Evolutionary conservation across 176 grass and related monocot genomes (phyloP).

Genomic region (Musa schizocarpa): DNA sequence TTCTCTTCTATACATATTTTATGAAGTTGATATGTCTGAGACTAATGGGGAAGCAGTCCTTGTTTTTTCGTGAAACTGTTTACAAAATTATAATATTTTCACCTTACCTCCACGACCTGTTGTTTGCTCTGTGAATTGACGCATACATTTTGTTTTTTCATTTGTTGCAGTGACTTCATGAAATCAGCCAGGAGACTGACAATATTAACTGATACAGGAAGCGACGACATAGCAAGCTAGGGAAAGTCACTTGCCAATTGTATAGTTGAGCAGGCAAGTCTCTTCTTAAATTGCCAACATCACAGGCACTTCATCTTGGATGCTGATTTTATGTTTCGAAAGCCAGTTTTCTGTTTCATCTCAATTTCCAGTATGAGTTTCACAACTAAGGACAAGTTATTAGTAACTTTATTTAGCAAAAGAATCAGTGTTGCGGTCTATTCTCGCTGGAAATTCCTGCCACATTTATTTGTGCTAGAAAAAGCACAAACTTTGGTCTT

Average conservation of each 20-base stretch:
- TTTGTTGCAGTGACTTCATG: slow-evolving; percentile 53
- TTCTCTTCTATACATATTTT: no score
- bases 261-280: background rate
- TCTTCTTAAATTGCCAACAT: background rate
- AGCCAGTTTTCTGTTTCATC: background rate
- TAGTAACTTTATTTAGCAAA: background rate
- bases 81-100: background rate
- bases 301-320: background rate
- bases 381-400: background rate
- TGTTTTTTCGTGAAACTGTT: background rate
- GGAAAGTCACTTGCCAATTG: slow-evolving; percentile 29
- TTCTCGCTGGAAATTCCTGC: background rate
- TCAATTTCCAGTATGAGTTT: background rate
- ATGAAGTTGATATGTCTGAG: background rate
- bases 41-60: background rate
- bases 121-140: background rate
- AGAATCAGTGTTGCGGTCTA: background rate
- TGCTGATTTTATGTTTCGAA: background rate
- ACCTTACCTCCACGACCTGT: background rate
- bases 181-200: slow-evolving; percentile 64
- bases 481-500: no score
- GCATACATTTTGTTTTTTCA: background rate
- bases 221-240: slow-evolving; percentile 18
- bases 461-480: background rate
- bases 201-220: slow-evolving; percentile 28